Evolutionary conservation across 1,284 basidiomycete species (phyloP).

Genomic region (Pseudozyma flocculosa): DNA sequence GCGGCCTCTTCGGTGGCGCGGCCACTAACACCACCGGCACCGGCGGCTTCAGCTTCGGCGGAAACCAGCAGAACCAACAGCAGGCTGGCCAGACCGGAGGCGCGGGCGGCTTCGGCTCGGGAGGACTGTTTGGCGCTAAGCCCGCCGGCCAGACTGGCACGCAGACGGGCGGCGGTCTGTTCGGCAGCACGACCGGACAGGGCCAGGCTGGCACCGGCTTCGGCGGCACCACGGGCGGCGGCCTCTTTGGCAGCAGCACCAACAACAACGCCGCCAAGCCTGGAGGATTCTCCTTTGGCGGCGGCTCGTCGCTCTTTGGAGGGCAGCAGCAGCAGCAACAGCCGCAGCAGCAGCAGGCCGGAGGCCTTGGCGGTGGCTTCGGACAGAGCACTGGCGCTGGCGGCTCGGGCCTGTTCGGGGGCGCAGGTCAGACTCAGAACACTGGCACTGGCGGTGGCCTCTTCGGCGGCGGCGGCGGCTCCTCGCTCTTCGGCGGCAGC

Average conservation of each 20-base stretch:
- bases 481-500: conserved; percentile 43
- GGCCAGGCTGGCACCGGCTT: conserved; percentile 27
- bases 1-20: conserved; percentile 33
- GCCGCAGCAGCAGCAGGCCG: conserved; percentile 13
- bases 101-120: conserved; percentile 34
- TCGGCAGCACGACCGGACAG: conserved; percentile 54
- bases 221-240: conserved; percentile 29
- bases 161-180: conserved; percentile 57
- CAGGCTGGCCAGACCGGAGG: conserved; percentile 27
- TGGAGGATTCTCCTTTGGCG: conserved; percentile 45
- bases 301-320: conserved; percentile 48
- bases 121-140: conserved; percentile 51
- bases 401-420: conserved; percentile 25
- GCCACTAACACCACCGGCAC: conserved; percentile 7
- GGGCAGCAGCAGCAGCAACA: conserved; percentile 7
- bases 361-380: neutral
- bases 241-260: conserved; percentile 54
- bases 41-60: conserved; percentile 40
- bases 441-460: conserved; percentile 57
- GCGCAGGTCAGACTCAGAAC: too few species aligned
- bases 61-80: conserved; percentile 18
- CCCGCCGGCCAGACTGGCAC: conserved; percentile 40
- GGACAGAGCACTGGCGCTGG: conserved; percentile 13
- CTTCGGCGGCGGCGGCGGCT: conserved; percentile 60
- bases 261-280: conserved; percentile 29